Percentiles rank a stretch among this genome's conserved stretches.
These are phyloP conservation scores for Talaromyces marneffei DNA, from an alignment of 2,329 filamentous ascomycete species.

Conservation along the genomic window DNA sequence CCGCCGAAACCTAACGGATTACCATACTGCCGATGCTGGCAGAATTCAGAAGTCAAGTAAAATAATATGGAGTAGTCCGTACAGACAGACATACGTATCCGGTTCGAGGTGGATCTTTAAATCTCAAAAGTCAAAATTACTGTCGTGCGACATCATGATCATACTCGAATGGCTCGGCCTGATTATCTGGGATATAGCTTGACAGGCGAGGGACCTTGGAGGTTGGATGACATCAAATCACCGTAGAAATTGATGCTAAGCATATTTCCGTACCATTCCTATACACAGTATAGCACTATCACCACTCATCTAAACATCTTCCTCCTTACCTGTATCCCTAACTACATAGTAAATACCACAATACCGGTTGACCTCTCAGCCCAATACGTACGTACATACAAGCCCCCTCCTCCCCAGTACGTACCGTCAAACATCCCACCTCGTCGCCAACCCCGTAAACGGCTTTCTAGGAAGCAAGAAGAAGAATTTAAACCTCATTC, in stretches of 20 bases:
- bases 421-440: not conserved
- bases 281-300: not conserved
- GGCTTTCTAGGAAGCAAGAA: not conserved
- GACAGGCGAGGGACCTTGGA: not conserved
- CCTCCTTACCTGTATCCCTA: not conserved
- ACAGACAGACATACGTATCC: not conserved
- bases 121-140: not conserved
- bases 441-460: slow-evolving; percentile 12
- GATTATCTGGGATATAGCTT: not conserved
- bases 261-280: too few species aligned
- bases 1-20: not conserved
- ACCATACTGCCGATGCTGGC: too few species aligned
- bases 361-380: too few species aligned
- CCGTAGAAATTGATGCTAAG: not conserved
- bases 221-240: not conserved
- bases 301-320: not conserved
- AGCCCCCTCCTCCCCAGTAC: not conserved
- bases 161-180: not conserved
- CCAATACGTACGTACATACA: not conserved
- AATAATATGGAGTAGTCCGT: not conserved
- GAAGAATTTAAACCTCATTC: not conserved
- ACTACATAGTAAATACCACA: not conserved
- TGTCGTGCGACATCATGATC: not conserved
- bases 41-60: too few species aligned
- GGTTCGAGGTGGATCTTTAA: not conserved